Conservation (phyloP, 768 basidiomycete species). For the Termitomyces eurrhizus region DNA sequence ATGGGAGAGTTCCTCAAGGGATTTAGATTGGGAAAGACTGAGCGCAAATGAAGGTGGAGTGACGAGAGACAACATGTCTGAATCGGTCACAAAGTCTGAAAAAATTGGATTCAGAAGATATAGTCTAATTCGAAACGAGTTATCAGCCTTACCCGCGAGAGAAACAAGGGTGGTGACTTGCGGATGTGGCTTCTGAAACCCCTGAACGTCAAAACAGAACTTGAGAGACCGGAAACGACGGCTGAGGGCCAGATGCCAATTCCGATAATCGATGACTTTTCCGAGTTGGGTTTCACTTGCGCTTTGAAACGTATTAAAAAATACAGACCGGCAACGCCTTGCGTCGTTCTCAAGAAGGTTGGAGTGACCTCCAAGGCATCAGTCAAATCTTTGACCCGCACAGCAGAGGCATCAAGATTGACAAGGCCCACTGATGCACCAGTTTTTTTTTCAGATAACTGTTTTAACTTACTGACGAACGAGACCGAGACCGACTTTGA, state of each 20-base stretch:
- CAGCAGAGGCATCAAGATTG: slow-evolving; percentile 78
- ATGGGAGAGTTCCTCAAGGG: slow-evolving; percentile 2
- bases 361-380: slow-evolving; percentile 86
- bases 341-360: slow-evolving; percentile 73
- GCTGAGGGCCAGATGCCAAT: slow-evolving; percentile 81
- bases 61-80: slow-evolving; percentile 57
- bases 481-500: slow-evolving; percentile 57
- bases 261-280: slow-evolving; percentile 81
- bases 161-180: slow-evolving; percentile 30
- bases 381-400: slow-evolving; percentile 79
- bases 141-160: background rate
- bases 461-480: background rate
- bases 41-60: slow-evolving; percentile 66
- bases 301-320: background rate
- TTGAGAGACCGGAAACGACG: slow-evolving; percentile 88
- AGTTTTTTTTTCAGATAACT: background rate
- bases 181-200: slow-evolving; percentile 81
- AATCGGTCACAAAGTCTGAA: slow-evolving; percentile 47
- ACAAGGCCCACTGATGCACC: slow-evolving; percentile 73
- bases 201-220: slow-evolving; percentile 76
- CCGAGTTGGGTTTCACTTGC: slow-evolving; percentile 26
- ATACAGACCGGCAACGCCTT: slow-evolving; percentile 65
- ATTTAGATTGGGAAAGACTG: slow-evolving; percentile 52
- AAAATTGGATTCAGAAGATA: slow-evolving; percentile 58
- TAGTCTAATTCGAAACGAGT: slow-evolving; percentile 40